A percentile compares a stretch with the other conserved stretches of the same genome.
phyloP scores from a whole-genome alignment of 108 stramenopile species.

The Cyclotella sp. region DNA sequence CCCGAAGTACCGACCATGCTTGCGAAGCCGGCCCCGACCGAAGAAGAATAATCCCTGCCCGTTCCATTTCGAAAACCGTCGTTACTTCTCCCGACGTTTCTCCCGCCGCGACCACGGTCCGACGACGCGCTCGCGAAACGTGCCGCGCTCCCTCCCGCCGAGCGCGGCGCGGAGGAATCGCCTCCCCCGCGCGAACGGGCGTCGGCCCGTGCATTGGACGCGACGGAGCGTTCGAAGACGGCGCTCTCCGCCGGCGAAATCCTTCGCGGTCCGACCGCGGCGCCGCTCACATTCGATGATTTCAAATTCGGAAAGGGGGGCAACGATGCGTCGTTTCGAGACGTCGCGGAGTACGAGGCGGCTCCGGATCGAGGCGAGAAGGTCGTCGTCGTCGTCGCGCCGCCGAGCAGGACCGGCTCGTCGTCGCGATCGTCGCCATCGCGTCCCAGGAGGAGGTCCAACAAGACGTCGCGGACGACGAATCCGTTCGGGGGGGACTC shows the following conservation, averaged over 20 bases:
- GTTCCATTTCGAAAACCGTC: constrained; percentile 8
- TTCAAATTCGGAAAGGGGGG: not conserved
- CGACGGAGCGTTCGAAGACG: not conserved
- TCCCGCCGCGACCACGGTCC: not conserved
- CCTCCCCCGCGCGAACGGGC: constrained; percentile 20
- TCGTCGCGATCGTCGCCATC: not conserved
- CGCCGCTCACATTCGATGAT: no score
- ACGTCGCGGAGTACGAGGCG: no score
- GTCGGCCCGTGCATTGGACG: not conserved
- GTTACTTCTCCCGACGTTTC: not conserved
- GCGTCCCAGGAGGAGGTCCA: constrained; percentile 4
- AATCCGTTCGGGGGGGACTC: constrained; percentile 9
- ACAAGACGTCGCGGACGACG: not conserved
- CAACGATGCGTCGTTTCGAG: no score
- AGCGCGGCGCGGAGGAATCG: constrained; percentile 35
- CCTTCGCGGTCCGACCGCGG: not conserved
- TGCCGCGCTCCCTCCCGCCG: no score
- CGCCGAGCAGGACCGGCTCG: no score
- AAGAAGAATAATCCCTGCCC: constrained; percentile 9
- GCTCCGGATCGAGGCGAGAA: not conserved
- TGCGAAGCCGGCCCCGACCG: not conserved
- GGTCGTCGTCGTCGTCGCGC: not conserved
- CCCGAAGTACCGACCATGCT: not conserved
- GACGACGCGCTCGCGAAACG: not conserved
- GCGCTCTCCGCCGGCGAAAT: constrained; percentile 3